Conservation (phyloP, 1,284 basidiomycete genomes). For the Naganishia sp. region DNA sequence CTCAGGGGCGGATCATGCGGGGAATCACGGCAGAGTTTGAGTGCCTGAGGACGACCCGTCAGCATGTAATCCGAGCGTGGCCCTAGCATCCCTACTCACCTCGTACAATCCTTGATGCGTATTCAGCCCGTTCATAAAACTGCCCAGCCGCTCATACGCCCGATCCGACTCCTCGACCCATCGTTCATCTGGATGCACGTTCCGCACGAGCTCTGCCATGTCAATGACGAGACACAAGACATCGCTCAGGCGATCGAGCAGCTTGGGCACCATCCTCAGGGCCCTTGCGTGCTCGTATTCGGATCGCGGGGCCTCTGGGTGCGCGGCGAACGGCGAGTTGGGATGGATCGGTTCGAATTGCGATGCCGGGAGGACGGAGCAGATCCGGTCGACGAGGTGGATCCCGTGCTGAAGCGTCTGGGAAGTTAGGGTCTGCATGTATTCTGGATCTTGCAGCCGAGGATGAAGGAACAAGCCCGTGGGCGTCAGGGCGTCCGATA, state of each 20-base stretch:
- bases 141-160: conserved; percentile 87
- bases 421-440: conserved; percentile 46
- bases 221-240: conserved; percentile 95
- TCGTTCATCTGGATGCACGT: conserved; percentile 80
- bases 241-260: conserved; percentile 91
- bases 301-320: conserved; percentile 30
- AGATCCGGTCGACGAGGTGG: conserved; percentile 55
- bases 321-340: conserved; percentile 29
- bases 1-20: conserved; percentile 48
- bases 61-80: neutral
- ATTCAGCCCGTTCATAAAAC: conserved; percentile 97
- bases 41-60: conserved; percentile 37
- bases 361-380: conserved; percentile 40
- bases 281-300: conserved; percentile 44
- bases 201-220: conserved; percentile 88
- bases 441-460: conserved; percentile 42
- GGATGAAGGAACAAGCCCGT: conserved; percentile 50
- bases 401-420: conserved; percentile 47
- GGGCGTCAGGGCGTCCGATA: conserved; percentile 20
- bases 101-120: conserved; percentile 91
- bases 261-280: conserved; percentile 82
- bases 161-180: conserved; percentile 85
- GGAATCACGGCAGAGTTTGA: conserved; percentile 47
- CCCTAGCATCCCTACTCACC: conserved; percentile 55
- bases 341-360: conserved; percentile 37